Evolutionary conservation across 2,329 filamentous ascomycete genomes (phyloP).

Genomic region (Teratosphaeria destructans): DNA sequence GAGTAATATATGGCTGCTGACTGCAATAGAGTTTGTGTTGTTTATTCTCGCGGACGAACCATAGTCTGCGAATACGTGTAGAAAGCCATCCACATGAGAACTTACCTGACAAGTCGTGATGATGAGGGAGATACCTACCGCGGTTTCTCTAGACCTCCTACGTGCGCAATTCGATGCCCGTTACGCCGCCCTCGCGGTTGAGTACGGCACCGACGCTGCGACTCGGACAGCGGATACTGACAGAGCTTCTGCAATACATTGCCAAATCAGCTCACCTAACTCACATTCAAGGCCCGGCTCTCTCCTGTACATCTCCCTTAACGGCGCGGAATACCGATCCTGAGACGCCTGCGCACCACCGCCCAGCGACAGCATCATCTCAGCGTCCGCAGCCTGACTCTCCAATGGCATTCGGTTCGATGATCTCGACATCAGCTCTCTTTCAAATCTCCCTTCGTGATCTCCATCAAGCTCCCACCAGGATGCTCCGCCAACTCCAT

Average conservation of each 20-base stretch:
- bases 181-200: no score
- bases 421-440: not conserved
- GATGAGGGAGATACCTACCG: not conserved
- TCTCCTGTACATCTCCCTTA: slow-evolving; percentile 9
- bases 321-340: slow-evolving; percentile 10
- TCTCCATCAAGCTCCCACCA: slow-evolving; percentile 13
- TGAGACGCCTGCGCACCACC: slow-evolving; percentile 6
- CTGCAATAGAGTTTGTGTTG: not conserved
- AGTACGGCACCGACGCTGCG: not conserved
- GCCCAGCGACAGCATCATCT: not conserved
- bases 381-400: not conserved
- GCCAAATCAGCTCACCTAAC: not conserved
- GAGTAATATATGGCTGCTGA: not conserved
- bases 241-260: no score
- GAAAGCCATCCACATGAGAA: not conserved
- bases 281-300: slow-evolving; percentile 1
- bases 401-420: no score
- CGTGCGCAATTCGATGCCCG: no score
- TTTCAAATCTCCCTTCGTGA: slow-evolving; percentile 5
- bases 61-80: not conserved
- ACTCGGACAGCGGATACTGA: no score
- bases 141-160: no score
- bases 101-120: not conserved
- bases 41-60: not conserved
- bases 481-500: slow-evolving; percentile 12